phyloP scores from a whole-genome alignment of 2,329 filamentous ascomycete species.

The Verticillium dahliae region DNA sequence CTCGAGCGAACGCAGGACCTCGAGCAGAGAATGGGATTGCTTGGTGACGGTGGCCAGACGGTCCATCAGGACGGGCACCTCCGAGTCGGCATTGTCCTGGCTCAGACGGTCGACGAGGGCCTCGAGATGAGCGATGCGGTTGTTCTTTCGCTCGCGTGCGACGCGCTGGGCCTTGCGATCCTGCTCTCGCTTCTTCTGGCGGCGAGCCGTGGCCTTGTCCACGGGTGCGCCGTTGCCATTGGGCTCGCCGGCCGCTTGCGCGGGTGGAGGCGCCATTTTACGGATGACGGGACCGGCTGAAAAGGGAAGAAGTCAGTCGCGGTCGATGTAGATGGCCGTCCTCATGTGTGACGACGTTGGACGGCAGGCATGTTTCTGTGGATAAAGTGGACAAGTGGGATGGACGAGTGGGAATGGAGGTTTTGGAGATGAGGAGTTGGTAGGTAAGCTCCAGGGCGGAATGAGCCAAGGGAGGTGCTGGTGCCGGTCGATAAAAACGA shows the following conservation, averaged over 20 bases:
- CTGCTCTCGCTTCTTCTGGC: slow-evolving; percentile 22
- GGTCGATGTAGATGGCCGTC: neutral
- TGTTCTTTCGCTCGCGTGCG: slow-evolving; percentile 23
- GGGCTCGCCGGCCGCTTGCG: neutral
- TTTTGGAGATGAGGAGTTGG: neutral
- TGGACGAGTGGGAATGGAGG: neutral
- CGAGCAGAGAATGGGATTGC: slow-evolving; percentile 14
- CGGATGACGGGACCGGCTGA: neutral
- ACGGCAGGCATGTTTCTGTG: slow-evolving; percentile 1
- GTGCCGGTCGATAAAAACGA: too few species aligned
- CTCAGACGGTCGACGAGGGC: slow-evolving; percentile 18
- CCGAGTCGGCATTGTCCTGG: slow-evolving; percentile 17
- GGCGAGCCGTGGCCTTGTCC: slow-evolving; percentile 10
- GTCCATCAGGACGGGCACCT: slow-evolving; percentile 17
- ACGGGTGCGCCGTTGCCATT: neutral
- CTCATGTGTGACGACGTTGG: neutral
- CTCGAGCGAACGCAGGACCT: slow-evolving; percentile 10
- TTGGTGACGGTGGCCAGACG: slow-evolving; percentile 16
- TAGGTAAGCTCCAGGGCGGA: neutral
- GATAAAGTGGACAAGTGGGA: neutral
- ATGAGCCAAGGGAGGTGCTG: neutral
- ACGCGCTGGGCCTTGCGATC: slow-evolving; percentile 23
- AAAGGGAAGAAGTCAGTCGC: neutral
- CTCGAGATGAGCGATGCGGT: slow-evolving; percentile 22
- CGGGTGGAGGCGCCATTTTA: neutral